Base-by-base conservation (phyloP, 2,329 filamentous ascomycete species). In the Neonectria neomacrospora region DNA sequence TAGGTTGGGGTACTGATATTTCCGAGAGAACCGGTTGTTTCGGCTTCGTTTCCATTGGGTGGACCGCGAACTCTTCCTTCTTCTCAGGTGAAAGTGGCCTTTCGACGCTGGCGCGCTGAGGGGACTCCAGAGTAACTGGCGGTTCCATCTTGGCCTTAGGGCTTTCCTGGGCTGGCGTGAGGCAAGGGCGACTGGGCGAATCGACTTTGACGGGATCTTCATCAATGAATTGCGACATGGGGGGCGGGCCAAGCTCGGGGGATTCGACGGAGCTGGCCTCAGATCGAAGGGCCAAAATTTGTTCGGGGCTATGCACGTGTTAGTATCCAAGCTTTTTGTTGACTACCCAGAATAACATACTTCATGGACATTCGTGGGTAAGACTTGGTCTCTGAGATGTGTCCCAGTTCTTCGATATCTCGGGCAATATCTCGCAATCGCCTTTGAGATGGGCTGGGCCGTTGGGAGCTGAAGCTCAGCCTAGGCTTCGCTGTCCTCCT, bases 311-410 rank as follows among this genome's bases (percentile, higher is more conserved):
- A 58, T 6, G 8, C 12, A n/a, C 32, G 18, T 30, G 76, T 82
- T 71, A 81, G 77, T 50, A 22, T 52, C 68, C 37, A 23, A 26
- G n/a, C 39, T 6, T 11, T 48, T 41, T 5, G n/a, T 22, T n/a
- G n/a, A 9, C n/a, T 6, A 47, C 18, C 16, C 8, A 30, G 63
- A 39, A 6, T 16, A 4, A 80, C 86, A 62, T 81, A 92, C 90
- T 87, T 90, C 73, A 94, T 80, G 10, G 91, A 92, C 69, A 84
- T 83, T 55, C 91, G 82, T 11, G 90, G 88, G 72, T 87, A 92
- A 2, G 82, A 78, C 72, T 91, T 92, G 74, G 88, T 86, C 76
- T 95, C 92, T 39, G 85, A 80, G 54, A 95, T 93, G 1, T 67
- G 86, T 78, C 71, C 84, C 70, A 72, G 77, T 72, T 80, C 76